These are phyloP conservation scores for Leccinellum albellum DNA, from an alignment of 768 basidiomycete genomes.

Conservation along the genomic window DNA sequence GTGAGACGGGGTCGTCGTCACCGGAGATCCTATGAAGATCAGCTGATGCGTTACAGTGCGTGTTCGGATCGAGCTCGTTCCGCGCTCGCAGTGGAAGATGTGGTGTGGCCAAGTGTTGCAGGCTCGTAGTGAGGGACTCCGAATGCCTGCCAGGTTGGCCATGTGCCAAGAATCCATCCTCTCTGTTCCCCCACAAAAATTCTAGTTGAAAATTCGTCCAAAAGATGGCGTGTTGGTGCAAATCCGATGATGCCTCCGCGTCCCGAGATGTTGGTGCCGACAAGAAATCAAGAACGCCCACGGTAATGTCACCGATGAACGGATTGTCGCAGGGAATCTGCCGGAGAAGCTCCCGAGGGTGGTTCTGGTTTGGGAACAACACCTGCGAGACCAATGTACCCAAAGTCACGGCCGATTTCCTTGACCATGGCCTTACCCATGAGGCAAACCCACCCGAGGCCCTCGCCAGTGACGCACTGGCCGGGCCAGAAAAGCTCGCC, in stretches of 20 bases:
- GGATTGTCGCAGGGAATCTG: slow-evolving; percentile 31
- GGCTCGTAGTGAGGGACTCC: slow-evolving; percentile 5
- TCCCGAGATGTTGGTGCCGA: slow-evolving; percentile 27
- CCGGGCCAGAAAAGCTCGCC: slow-evolving; percentile 86
- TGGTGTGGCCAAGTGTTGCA: slow-evolving; percentile 8
- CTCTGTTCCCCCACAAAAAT: slow-evolving; percentile 10
- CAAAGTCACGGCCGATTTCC: slow-evolving; percentile 73
- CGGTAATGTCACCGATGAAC: slow-evolving; percentile 27
- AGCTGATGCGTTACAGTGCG: slow-evolving; percentile 12
- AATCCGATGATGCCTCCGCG: slow-evolving; percentile 26
- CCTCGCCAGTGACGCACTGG: slow-evolving; percentile 67
- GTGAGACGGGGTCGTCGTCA: slow-evolving; percentile 13
- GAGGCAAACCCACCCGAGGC: slow-evolving; percentile 82
- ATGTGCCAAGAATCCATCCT: slow-evolving; percentile 17
- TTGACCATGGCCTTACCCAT: slow-evolving; percentile 86
- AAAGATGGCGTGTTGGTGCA: slow-evolving; percentile 21
- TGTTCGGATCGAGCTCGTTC: slow-evolving; percentile 21
- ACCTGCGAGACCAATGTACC: slow-evolving; percentile 67
- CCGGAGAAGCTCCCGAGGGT: slow-evolving; percentile 27
- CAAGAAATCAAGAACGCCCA: slow-evolving; percentile 25
- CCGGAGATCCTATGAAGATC: slow-evolving; percentile 26
- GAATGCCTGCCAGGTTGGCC: slow-evolving; percentile 12
- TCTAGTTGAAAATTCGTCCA: slow-evolving; percentile 28
- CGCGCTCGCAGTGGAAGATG: slow-evolving; percentile 20
- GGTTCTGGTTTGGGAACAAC: slow-evolving; percentile 67